A percentile compares a stretch with the other conserved stretches of the same genome.
Conservation (phyloP, 305 asterid species). For the Fraxinus sp. region DNA sequence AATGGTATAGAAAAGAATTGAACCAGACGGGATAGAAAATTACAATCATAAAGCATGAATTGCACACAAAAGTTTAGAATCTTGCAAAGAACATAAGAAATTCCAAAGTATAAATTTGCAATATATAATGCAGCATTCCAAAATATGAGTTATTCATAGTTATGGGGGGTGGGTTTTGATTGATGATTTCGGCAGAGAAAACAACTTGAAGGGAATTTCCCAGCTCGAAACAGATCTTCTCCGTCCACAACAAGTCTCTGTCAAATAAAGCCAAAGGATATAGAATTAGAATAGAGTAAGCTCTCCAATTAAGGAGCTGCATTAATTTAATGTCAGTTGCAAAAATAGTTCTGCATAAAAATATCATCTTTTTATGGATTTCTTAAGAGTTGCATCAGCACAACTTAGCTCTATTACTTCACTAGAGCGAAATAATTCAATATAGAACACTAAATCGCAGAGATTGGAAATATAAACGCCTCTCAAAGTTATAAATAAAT, state of each 20-base stretch:
- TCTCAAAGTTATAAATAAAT: background rate
- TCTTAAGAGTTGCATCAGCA: background rate
- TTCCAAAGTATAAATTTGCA: background rate
- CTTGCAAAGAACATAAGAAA: background rate
- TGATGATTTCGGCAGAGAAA: background rate
- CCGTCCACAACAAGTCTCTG: background rate
- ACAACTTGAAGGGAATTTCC: background rate
- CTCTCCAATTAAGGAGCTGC: background rate
- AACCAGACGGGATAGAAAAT: background rate
- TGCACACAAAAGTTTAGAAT: background rate
- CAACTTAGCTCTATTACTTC: background rate
- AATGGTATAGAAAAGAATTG: background rate
- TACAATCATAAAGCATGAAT: background rate
- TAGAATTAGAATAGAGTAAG: background rate
- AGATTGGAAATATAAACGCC: background rate
- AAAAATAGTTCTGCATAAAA: background rate
- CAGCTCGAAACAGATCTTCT: background rate
- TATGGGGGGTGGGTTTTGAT: background rate
- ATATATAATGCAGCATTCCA: background rate
- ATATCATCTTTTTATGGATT: background rate
- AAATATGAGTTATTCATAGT: background rate
- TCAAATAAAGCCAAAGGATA: background rate
- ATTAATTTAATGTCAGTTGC: background rate
- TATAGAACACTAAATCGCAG: background rate
- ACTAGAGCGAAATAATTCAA: background rate